Evolutionary conservation across 371 early-diverging fungal species (phyloP).

Genomic region (Nematocida ironsii): DNA sequence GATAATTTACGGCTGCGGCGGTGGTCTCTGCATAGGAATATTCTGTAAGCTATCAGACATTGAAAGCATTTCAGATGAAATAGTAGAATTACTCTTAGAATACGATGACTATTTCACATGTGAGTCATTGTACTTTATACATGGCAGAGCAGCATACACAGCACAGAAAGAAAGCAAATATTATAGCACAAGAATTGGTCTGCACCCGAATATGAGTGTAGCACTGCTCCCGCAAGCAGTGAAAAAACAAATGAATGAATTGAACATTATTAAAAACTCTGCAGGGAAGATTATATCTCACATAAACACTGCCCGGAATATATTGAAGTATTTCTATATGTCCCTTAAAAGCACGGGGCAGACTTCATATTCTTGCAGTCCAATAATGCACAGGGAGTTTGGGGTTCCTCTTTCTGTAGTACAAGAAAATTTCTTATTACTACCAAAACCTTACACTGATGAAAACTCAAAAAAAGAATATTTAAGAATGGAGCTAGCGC

Average conservation of each 20-base stretch:
- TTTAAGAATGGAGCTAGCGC: conserved; percentile 33
- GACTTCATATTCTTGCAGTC: conserved; percentile 6
- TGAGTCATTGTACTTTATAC: conserved; percentile 42
- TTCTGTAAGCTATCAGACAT: conserved; percentile 55
- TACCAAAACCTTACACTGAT: conserved; percentile 3
- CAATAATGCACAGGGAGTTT: background rate
- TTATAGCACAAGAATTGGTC: background rate
- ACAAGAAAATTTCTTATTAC: background rate
- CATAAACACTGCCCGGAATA: background rate
- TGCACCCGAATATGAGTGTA: conserved; percentile 33
- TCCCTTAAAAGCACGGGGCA: background rate
- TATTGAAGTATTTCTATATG: conserved; percentile 45
- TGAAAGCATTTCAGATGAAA: conserved; percentile 27
- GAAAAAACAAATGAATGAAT: background rate
- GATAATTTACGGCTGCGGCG: conserved; percentile 52
- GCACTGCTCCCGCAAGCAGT: background rate
- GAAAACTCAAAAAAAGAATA: conserved; percentile 31
- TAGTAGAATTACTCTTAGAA: conserved; percentile 27
- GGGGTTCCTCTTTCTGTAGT: background rate
- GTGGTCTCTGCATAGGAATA: conserved; percentile 28
- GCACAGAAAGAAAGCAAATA: background rate
- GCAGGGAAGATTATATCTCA: background rate
- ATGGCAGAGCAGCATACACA: background rate
- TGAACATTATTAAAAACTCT: background rate
- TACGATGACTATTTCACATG: conserved; percentile 46